These are phyloP conservation scores for Aspergillus ochraceoroseus DNA, from an alignment of 2,329 filamentous ascomycete genomes.

Conservation along the genomic window DNA sequence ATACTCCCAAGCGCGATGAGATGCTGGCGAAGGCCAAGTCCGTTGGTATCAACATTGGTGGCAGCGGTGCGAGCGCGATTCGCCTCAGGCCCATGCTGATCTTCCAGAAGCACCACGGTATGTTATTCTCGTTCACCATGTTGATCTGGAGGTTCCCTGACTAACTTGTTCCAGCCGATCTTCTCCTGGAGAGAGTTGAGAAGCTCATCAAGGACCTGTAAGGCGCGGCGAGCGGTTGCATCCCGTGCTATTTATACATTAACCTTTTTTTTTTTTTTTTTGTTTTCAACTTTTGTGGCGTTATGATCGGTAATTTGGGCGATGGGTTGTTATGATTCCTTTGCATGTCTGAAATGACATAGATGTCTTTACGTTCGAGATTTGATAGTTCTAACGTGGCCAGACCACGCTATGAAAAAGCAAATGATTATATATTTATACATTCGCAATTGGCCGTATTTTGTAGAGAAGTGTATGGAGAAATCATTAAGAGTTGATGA, in stretches of 20 bases:
- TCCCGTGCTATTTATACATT: neutral
- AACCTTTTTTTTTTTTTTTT: too few species aligned
- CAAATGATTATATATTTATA: neutral
- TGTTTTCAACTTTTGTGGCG: conserved; percentile 8
- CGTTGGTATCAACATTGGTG: conserved; percentile 81
- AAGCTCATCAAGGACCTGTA: conserved; percentile 57
- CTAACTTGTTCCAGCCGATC: conserved; percentile 53
- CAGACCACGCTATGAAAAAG: neutral
- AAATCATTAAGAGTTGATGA: too few species aligned
- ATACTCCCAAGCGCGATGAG: conserved; percentile 72
- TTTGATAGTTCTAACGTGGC: neutral
- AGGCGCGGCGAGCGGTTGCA: neutral
- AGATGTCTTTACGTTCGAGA: conserved; percentile 5
- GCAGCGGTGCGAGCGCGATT: conserved; percentile 69
- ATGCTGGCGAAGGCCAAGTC: conserved; percentile 74
- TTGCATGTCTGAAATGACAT: conserved; percentile 4
- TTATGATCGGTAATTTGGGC: conserved; percentile 8
- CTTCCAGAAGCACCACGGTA: conserved; percentile 81
- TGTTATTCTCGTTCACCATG: conserved; percentile 21
- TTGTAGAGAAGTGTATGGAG: neutral
- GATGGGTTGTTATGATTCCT: neutral
- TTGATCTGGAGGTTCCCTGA: neutral
- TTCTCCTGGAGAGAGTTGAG: conserved; percentile 73
- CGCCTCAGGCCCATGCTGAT: conserved; percentile 83
- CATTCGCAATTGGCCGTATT: neutral